These are phyloP conservation scores for Metrosideros polymorpha DNA, from an alignment of 441 rosid species.

Conservation along the genomic window DNA sequence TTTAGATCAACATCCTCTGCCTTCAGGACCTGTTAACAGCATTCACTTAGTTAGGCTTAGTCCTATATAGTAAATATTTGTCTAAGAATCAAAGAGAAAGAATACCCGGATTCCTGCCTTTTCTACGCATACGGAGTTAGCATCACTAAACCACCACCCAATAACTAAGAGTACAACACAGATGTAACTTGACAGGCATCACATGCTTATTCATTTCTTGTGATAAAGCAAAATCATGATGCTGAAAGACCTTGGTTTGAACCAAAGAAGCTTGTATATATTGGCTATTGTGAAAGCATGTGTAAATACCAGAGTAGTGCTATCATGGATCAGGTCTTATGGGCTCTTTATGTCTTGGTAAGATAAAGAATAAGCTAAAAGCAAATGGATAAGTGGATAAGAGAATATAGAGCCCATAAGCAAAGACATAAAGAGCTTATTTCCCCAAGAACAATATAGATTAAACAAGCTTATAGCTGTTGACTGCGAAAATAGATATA, in stretches of 20 bases:
- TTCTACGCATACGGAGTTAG: neutral
- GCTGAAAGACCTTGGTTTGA: neutral
- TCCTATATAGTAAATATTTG: neutral
- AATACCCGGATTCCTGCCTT: neutral
- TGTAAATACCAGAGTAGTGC: neutral
- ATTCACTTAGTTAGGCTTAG: neutral
- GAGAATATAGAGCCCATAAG: neutral
- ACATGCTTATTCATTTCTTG: neutral
- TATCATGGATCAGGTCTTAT: neutral
- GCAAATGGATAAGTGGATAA: neutral
- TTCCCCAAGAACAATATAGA: neutral
- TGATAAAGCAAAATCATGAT: neutral
- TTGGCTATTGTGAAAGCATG: neutral
- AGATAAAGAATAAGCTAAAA: neutral
- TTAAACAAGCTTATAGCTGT: neutral
- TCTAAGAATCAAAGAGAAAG: neutral
- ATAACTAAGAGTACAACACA: neutral
- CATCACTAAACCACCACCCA: neutral
- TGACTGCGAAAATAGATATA: neutral
- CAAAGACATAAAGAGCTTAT: neutral
- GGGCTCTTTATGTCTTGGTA: too few species aligned
- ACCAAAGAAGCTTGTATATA: neutral
- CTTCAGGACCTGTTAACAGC: slow-evolving; percentile 50
- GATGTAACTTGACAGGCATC: neutral
- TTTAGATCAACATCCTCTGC: slow-evolving; percentile 85